Evolutionary conservation across 768 basidiomycete species (phyloP).

Genomic region (Rubroboletus pulcherrimus): DNA sequence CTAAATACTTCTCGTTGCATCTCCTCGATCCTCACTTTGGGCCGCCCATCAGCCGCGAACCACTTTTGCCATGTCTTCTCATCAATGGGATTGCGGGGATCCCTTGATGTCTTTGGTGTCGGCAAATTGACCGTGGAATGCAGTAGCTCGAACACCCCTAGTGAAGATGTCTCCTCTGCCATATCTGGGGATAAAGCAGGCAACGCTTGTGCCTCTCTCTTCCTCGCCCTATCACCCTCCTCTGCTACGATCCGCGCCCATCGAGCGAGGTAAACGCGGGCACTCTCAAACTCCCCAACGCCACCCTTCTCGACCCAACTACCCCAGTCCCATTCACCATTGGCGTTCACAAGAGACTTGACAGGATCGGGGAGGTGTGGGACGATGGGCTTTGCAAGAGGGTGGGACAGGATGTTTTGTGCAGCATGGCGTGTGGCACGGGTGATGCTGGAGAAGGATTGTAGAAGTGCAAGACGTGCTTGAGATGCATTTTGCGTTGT

Average conservation of each 20-base stretch:
- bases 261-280: conserved; percentile 90
- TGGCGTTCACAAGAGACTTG: conserved; percentile 80
- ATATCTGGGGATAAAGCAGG: conserved; percentile 48
- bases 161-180: conserved; percentile 62
- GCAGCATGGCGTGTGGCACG: conserved; percentile 90
- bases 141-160: conserved; percentile 86
- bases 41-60: conserved; percentile 71
- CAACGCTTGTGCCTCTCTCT: conserved; percentile 71
- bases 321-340: conserved; percentile 90
- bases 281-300: conserved; percentile 94
- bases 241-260: conserved; percentile 98
- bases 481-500: conserved; percentile 57
- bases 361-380: conserved; percentile 97
- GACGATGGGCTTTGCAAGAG: conserved; percentile 91
- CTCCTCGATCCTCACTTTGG: conserved; percentile 61
- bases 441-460: conserved; percentile 92
- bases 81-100: conserved; percentile 75
- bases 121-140: conserved; percentile 78
- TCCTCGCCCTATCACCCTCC: conserved; percentile 88
- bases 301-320: conserved; percentile 92
- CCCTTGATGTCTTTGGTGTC: conserved; percentile 77
- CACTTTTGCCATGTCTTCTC: conserved; percentile 69
- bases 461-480: conserved; percentile 79
- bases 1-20: conserved; percentile 77
- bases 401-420: conserved; percentile 92